Percentiles rank a stretch among this genome's conserved stretches.
These are phyloP conservation scores for Iodosphaeria phyllophila DNA, from an alignment of 2,329 filamentous ascomycete species.

Conservation along the genomic window DNA sequence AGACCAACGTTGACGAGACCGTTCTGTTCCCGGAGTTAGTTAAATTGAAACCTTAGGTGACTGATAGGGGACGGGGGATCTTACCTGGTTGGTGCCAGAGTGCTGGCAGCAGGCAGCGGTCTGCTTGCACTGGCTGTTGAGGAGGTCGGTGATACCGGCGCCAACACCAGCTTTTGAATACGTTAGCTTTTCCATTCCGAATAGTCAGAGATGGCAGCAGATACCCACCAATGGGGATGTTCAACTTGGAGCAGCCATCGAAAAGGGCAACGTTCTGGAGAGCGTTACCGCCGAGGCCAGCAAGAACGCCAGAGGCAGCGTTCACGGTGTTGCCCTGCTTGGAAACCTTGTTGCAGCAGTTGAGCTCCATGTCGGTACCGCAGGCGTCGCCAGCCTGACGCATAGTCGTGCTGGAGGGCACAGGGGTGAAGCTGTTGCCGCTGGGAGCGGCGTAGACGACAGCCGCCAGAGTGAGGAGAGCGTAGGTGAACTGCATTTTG, in stretches of 20 bases:
- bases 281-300: slow-evolving; percentile 8
- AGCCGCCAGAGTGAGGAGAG: slow-evolving; percentile 17
- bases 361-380: slow-evolving; percentile 11
- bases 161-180: slow-evolving; percentile 1
- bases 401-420: slow-evolving; percentile 9
- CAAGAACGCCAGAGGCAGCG: slow-evolving; percentile 8
- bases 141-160: slow-evolving; percentile 9
- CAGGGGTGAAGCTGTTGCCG: slow-evolving; percentile 2
- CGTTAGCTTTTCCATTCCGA: too few species aligned
- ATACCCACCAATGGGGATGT: slow-evolving; percentile 10
- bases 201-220: too few species aligned
- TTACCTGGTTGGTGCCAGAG: slow-evolving; percentile 10
- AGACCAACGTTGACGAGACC: too few species aligned
- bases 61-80: too few species aligned
- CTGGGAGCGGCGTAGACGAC: slow-evolving; percentile 10
- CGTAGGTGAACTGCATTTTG: slow-evolving; percentile 28
- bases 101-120: slow-evolving; percentile 14
- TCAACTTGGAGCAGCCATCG: slow-evolving; percentile 13
- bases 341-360: slow-evolving; percentile 15
- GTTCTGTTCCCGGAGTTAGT: too few species aligned
- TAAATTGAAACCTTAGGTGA: too few species aligned
- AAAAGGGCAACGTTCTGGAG: slow-evolving; percentile 13
- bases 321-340: slow-evolving; percentile 10
- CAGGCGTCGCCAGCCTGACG: slow-evolving; percentile 12
- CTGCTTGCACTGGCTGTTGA: slow-evolving; percentile 14